These are phyloP conservation scores for Paradendryphiella salina DNA, from an alignment of 2,329 filamentous ascomycete species.

Conservation along the genomic window DNA sequence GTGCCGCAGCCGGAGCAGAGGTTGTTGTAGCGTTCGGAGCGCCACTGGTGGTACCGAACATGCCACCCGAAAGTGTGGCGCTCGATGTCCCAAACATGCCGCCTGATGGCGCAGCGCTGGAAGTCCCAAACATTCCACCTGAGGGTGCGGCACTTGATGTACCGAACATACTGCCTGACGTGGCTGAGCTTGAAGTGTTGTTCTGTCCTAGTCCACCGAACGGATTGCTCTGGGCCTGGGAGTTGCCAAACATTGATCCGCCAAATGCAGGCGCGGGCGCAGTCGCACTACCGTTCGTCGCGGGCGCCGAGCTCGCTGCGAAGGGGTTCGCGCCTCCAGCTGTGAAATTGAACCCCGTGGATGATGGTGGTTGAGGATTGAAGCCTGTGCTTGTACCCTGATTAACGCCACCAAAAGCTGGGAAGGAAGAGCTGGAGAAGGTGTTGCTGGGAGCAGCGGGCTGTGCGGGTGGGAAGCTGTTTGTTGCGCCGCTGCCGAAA, in stretches of 20 bases:
- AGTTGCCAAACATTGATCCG: slow-evolving; percentile 18
- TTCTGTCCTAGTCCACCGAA: slow-evolving; percentile 27
- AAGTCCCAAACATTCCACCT: slow-evolving; percentile 12
- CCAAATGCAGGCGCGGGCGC: slow-evolving; percentile 22
- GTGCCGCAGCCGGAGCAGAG: slow-evolving; percentile 19
- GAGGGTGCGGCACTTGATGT: slow-evolving; percentile 13
- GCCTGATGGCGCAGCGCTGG: slow-evolving; percentile 2
- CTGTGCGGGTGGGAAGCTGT: slow-evolving; percentile 41
- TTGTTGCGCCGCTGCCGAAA: slow-evolving; percentile 30
- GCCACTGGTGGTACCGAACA: slow-evolving; percentile 22
- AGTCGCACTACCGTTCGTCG: slow-evolving; percentile 28
- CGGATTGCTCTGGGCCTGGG: slow-evolving; percentile 24
- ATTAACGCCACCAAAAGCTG: slow-evolving; percentile 33
- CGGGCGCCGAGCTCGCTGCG: slow-evolving; percentile 20
- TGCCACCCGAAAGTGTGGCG: slow-evolving; percentile 2
- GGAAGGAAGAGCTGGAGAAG: slow-evolving; percentile 40
- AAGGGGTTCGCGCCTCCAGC: slow-evolving; percentile 31
- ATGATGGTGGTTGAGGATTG: slow-evolving; percentile 30
- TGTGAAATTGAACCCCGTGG: slow-evolving; percentile 36
- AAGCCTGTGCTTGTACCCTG: slow-evolving; percentile 23
- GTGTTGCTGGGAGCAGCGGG: slow-evolving; percentile 27
- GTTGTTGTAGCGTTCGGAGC: slow-evolving; percentile 19
- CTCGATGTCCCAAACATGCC: slow-evolving; percentile 3
- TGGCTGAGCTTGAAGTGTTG: slow-evolving; percentile 11
- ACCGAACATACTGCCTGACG: slow-evolving; percentile 5